Evolutionary conservation across 371 early-diverging fungal genomes (phyloP).

Genomic region (Saksenaea oblongispora): DNA sequence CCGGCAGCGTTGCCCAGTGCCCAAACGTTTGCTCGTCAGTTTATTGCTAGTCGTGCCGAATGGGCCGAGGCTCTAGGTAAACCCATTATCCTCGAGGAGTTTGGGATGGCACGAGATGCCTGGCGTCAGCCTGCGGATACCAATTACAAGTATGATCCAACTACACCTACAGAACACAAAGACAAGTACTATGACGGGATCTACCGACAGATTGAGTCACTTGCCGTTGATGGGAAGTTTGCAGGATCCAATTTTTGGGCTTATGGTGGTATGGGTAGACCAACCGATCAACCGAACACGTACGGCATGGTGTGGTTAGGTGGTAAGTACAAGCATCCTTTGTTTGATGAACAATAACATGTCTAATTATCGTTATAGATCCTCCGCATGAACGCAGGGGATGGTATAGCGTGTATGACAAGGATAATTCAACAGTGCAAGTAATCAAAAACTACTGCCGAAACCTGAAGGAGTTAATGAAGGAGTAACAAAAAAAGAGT

Average conservation of each 20-base stretch:
- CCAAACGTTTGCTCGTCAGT: conserved; percentile 28
- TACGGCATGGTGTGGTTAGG: conserved; percentile 45
- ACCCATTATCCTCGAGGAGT: conserved; percentile 60
- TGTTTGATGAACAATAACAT: not conserved
- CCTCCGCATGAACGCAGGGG: conserved; percentile 50
- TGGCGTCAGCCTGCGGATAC: conserved; percentile 29
- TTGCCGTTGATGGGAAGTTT: conserved; percentile 20
- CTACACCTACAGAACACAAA: conserved; percentile 47
- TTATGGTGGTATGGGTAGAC: conserved; percentile 43
- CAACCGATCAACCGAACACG: conserved; percentile 33
- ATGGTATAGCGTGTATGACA: conserved; percentile 50
- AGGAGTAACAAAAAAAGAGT: not conserved
- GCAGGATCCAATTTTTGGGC: conserved; percentile 48
- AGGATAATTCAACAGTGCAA: conserved; percentile 27
- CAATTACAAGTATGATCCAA: conserved; percentile 40
- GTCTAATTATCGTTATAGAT: conserved; percentile 17
- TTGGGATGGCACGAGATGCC: conserved; percentile 59
- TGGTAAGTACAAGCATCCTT: conserved; percentile 21
- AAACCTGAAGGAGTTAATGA: conserved; percentile 6
- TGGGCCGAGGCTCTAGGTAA: conserved; percentile 49
- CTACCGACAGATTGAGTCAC: conserved; percentile 32
- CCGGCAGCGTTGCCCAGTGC: conserved; percentile 25
- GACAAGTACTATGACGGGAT: conserved; percentile 48
- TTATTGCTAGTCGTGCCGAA: conserved; percentile 25
- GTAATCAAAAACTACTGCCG: conserved; percentile 23